Evolutionary conservation across 164 flowering plant genomes (phyloP).

Genomic region (Stephania japonica): DNA sequence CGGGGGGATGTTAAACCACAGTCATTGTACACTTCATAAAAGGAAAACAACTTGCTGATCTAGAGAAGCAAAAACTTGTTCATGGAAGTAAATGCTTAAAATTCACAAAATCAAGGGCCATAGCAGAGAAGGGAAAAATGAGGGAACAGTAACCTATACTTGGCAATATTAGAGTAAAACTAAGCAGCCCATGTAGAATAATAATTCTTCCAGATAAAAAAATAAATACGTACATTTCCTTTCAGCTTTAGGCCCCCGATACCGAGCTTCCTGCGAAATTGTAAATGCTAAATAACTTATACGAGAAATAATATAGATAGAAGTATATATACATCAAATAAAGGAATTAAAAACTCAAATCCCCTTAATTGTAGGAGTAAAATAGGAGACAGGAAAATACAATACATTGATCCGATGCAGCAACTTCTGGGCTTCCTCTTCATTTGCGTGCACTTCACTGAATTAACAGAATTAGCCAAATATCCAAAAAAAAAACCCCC

Average conservation of each 20-base stretch:
- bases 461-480: background rate
- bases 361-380: background rate
- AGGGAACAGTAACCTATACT: background rate
- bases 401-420: constrained; percentile 15
- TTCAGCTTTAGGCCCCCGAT: constrained; percentile 11
- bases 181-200: background rate
- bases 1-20: background rate
- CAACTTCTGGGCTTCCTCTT: constrained; percentile 16
- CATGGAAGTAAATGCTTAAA: background rate
- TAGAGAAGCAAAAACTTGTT: background rate
- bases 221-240: constrained; percentile 12
- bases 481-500: background rate
- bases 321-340: background rate
- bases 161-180: background rate
- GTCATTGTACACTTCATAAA: background rate
- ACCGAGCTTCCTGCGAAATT: constrained; percentile 3
- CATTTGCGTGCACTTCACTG: constrained; percentile 13
- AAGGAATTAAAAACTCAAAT: background rate
- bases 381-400: background rate
- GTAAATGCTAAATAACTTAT: background rate
- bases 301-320: background rate
- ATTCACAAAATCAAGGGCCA: background rate
- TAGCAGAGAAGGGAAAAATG: background rate
- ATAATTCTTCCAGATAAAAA: too few relatives aligned
- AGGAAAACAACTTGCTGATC: background rate